Evolutionary conservation across 140 eudicot genomes (phyloP).

Genomic region (Erigeron philadelphicus): DNA sequence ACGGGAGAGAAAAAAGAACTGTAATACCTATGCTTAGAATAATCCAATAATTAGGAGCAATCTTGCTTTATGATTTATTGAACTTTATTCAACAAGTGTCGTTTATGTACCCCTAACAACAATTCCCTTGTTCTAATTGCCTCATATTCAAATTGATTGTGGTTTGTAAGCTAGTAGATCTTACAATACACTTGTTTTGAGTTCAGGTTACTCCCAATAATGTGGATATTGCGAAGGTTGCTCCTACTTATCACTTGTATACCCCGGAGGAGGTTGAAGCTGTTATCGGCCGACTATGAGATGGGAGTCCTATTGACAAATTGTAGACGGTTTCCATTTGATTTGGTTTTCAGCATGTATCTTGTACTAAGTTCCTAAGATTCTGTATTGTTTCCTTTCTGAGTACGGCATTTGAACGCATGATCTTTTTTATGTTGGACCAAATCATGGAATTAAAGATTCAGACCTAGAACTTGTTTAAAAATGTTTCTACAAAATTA

Average conservation of each 20-base stretch:
- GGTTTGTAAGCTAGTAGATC: too few species aligned
- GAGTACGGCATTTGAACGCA: slow-evolving; percentile 57
- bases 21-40: too few species aligned
- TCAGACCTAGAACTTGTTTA: not conserved
- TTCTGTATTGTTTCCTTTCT: slow-evolving; percentile 13
- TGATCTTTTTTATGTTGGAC: slow-evolving; percentile 23
- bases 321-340: slow-evolving; percentile 19
- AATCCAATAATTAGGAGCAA: too few species aligned
- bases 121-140: too few species aligned
- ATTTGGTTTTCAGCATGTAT: slow-evolving; percentile 19
- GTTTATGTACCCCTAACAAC: too few species aligned
- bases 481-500: not conserved
- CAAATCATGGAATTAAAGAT: slow-evolving; percentile 8
- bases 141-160: too few species aligned
- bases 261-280: slow-evolving; percentile 83
- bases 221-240: slow-evolving; percentile 90
- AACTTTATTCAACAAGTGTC: too few species aligned
- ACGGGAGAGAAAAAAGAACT: too few species aligned
- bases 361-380: slow-evolving; percentile 23
- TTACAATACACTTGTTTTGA: too few species aligned
- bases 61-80: too few species aligned
- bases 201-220: too few species aligned
- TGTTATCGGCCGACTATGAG: slow-evolving; percentile 68
- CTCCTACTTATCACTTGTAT: slow-evolving; percentile 88
- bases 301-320: slow-evolving; percentile 1